phyloP scores from a whole-genome alignment of 1,284 basidiomycete genomes.

The Ceratobasidium sp. region DNA sequence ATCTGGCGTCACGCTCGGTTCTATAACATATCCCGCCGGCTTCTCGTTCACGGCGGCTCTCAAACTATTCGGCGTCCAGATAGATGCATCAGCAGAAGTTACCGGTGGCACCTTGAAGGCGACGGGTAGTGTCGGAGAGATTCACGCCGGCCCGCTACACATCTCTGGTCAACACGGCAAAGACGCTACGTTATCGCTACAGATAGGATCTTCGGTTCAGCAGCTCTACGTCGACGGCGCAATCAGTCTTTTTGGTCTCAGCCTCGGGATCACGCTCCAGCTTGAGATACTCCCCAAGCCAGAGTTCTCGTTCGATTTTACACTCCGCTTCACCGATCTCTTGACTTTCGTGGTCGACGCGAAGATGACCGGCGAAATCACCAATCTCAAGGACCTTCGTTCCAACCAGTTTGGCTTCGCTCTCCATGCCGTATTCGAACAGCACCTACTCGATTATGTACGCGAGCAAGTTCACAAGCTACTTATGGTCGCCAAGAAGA shows the following conservation, averaged over 20 bases:
- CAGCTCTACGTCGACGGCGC: background rate
- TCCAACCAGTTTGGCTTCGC: background rate
- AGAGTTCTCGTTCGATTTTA: background rate
- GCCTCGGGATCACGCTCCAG: background rate
- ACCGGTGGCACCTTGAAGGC: conserved; percentile 3
- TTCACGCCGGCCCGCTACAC: background rate
- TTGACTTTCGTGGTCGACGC: background rate
- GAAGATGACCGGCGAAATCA: no score
- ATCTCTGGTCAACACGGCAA: background rate
- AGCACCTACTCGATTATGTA: background rate
- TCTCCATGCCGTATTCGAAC: conserved; percentile 8
- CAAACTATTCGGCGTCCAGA: background rate
- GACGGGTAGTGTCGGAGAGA: background rate
- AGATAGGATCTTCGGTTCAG: background rate
- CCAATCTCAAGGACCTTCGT: background rate
- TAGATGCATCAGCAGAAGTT: background rate
- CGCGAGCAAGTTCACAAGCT: background rate
- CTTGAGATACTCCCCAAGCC: background rate
- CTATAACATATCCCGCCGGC: background rate
- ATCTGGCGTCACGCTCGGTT: conserved; percentile 9
- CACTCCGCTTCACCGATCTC: conserved; percentile 13
- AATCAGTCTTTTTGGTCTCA: background rate
- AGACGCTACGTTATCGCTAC: background rate
- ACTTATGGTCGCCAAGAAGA: background rate
- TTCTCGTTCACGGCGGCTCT: conserved; percentile 13